These are phyloP conservation scores for Eutypa lata DNA, from an alignment of 2,329 filamentous ascomycete species.

Conservation along the genomic window DNA sequence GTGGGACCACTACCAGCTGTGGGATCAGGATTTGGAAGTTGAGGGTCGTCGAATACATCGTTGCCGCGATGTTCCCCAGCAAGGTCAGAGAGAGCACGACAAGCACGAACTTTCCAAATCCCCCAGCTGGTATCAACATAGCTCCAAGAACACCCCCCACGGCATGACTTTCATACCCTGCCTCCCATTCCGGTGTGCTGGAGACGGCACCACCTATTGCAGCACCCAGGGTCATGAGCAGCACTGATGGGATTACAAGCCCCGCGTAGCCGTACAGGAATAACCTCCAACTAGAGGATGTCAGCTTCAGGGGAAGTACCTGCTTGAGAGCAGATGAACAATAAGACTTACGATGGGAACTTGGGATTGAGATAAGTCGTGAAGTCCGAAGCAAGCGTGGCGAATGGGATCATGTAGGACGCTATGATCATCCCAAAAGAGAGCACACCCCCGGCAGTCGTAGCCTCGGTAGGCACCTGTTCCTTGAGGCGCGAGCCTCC, in stretches of 20 bases:
- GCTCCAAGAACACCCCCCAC: constrained; percentile 58
- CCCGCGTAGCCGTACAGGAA: constrained; percentile 57
- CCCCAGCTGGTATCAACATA: constrained; percentile 55
- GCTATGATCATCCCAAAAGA: constrained; percentile 60
- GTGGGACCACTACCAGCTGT: constrained; percentile 51
- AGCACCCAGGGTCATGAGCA: constrained; percentile 61
- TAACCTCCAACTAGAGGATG: constrained; percentile 30
- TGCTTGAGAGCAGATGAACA: too few relatives aligned
- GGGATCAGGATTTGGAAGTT: constrained; percentile 63
- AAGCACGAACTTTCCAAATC: constrained; percentile 61
- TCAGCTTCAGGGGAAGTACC: too few relatives aligned
- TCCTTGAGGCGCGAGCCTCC: constrained; percentile 47
- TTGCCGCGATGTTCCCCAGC: constrained; percentile 57
- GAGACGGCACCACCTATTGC: constrained; percentile 60
- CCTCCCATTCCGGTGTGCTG: constrained; percentile 51
- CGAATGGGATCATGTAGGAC: constrained; percentile 63
- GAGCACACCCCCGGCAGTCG: constrained; percentile 45
- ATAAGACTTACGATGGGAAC: constrained; percentile 47
- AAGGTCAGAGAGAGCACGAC: constrained; percentile 56
- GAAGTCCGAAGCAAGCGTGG: constrained; percentile 56
- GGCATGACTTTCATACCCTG: constrained; percentile 48
- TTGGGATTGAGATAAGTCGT: constrained; percentile 59
- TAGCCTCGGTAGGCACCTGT: constrained; percentile 41
- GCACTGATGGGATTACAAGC: constrained; percentile 50
- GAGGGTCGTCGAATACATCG: constrained; percentile 60